Conservation (phyloP, 306 rosid genomes). For the Begonia loranthoides region DNA sequence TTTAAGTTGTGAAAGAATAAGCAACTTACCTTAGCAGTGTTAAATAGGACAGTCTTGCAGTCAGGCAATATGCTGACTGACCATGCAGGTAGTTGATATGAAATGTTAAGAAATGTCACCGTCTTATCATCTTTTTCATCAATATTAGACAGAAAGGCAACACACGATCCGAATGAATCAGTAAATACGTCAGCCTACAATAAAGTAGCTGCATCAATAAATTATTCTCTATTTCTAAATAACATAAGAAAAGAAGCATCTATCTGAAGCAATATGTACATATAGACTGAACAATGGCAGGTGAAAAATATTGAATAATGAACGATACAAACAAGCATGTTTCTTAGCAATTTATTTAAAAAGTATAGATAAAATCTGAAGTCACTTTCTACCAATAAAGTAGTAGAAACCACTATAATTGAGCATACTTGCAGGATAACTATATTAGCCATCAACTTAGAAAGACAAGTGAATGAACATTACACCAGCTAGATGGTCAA, state of each 20-base stretch:
- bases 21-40: constrained; percentile 69
- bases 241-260: neutral
- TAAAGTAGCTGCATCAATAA: constrained; percentile 12
- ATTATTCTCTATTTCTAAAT: neutral
- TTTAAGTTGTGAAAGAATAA: no score
- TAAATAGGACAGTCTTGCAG: constrained; percentile 76
- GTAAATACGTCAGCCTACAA: constrained; percentile 77
- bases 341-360: neutral
- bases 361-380: neutral
- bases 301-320: neutral
- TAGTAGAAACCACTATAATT: no score
- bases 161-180: constrained; percentile 73
- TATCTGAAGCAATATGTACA: neutral
- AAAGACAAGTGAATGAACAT: no score
- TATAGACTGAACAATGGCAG: no score
- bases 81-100: constrained; percentile 96
- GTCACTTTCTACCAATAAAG: neutral
- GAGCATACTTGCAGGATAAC: no score
- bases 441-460: no score
- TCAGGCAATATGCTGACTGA: constrained; percentile 95
- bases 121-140: constrained; percentile 73
- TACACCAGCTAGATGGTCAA: no score
- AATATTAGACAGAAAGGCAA: constrained; percentile 62
- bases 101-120: constrained; percentile 49
- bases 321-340: neutral